Evolutionary conservation across 495 filamentous ascomycete genomes (phyloP).

Genomic region (Aspergillus homomorphus): DNA sequence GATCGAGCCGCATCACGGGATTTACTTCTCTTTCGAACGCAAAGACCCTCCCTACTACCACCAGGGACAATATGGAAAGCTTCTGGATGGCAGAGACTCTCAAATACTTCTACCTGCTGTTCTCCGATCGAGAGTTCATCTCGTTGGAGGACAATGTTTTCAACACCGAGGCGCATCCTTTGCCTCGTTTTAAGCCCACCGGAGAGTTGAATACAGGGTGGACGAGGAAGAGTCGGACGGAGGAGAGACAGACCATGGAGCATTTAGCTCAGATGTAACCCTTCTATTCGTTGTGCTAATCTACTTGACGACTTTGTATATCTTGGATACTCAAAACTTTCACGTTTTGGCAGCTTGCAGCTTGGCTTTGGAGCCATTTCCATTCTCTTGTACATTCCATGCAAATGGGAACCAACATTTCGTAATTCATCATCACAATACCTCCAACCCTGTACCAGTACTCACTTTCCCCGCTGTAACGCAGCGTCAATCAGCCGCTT

Average conservation of each 20-base stretch:
- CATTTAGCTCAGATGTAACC: not conserved
- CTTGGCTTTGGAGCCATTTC: not conserved
- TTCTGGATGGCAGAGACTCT: conserved; percentile 98
- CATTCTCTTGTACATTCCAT: no score
- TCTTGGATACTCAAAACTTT: not conserved
- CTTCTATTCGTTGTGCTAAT: not conserved
- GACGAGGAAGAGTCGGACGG: conserved; percentile 55
- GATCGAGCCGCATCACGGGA: conserved; percentile 42
- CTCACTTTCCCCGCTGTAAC: conserved; percentile 34
- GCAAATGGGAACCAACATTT: not conserved
- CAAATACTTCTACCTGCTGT: conserved; percentile 96
- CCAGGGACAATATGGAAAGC: conserved; percentile 85
- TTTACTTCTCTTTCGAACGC: conserved; percentile 83
- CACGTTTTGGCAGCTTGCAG: not conserved
- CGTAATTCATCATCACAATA: not conserved
- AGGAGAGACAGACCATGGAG: not conserved
- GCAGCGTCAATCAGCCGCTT: conserved; percentile 65
- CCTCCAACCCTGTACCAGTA: not conserved
- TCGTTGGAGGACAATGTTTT: conserved; percentile 83
- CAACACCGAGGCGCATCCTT: conserved; percentile 92
- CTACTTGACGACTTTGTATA: not conserved
- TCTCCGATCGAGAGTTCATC: conserved; percentile 79
- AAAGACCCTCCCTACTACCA: conserved; percentile 58
- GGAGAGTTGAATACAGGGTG: conserved; percentile 84
- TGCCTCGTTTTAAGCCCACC: conserved; percentile 80